phyloP scores from a whole-genome alignment of 139 green algal genomes.

The Tetraselmis striata region DNA sequence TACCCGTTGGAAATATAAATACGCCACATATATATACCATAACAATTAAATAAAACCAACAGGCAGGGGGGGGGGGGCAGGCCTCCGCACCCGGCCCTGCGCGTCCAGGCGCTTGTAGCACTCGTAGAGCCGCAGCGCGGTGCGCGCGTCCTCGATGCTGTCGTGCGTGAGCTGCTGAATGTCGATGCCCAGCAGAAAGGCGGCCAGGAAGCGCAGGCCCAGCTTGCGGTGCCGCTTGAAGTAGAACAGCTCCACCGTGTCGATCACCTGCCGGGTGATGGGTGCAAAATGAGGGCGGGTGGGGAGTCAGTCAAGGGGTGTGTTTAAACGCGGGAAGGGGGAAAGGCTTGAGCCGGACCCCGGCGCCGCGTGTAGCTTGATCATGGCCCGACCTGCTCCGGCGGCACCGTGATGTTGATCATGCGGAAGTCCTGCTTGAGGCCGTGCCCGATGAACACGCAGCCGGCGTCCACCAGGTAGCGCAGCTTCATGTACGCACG shows the following conservation, averaged over 20 bases:
- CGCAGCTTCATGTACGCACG: conserved; percentile 75
- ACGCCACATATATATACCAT: no score
- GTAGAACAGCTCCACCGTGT: conserved; percentile 91
- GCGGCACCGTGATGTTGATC: conserved; percentile 89
- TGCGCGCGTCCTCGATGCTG: conserved; percentile 87
- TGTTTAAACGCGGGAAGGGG: no score
- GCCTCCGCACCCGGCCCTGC: background rate
- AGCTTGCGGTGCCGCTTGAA: conserved; percentile 78
- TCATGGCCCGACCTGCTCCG: conserved; percentile 81
- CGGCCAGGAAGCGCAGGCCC: conserved; percentile 83
- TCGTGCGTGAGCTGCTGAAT: conserved; percentile 81
- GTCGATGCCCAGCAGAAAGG: conserved; percentile 69
- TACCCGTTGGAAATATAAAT: no score
- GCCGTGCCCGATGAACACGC: conserved; percentile 89
- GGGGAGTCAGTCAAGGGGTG: no score
- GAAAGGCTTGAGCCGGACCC: no score
- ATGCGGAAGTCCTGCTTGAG: conserved; percentile 93
- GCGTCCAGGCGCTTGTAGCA: background rate
- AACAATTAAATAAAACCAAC: no score
- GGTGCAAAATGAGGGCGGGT: no score
- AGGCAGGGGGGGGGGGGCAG: no score
- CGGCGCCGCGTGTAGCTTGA: no score
- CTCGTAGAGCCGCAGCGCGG: conserved; percentile 76
- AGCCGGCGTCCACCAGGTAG: conserved; percentile 79
- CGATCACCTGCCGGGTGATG: conserved; percentile 56